Evolutionary conservation across 257 asterid species (phyloP).

Genomic region (Solanum sitiens): DNA sequence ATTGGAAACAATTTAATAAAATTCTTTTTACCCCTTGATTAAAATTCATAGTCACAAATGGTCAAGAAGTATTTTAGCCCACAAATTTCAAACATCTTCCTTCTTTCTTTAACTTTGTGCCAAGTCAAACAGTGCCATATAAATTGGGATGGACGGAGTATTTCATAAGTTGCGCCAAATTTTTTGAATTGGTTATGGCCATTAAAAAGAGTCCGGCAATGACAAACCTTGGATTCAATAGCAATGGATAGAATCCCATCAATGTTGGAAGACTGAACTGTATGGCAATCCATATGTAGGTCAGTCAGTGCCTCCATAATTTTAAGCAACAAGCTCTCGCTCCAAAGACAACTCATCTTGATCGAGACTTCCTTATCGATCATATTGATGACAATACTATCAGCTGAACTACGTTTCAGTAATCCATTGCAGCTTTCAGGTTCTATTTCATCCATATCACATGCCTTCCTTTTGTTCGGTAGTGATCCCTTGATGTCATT

Average conservation of each 20-base stretch:
- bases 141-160: neutral
- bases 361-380: conserved; percentile 42
- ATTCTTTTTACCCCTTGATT: neutral
- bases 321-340: conserved; percentile 37
- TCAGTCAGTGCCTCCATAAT: conserved; percentile 44
- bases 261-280: conserved; percentile 52
- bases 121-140: neutral
- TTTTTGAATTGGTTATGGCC: neutral
- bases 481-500: conserved; percentile 22
- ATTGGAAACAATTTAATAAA: neutral
- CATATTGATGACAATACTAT: conserved; percentile 34
- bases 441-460: conserved; percentile 27
- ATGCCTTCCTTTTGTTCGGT: conserved; percentile 53
- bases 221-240: conserved; percentile 66
- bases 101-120: neutral
- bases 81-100: neutral
- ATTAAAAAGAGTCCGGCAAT: neutral
- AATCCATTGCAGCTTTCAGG: conserved; percentile 15
- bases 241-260: conserved; percentile 51
- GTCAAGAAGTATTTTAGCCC: neutral
- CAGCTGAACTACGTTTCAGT: conserved; percentile 21
- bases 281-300: conserved; percentile 43
- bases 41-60: neutral
- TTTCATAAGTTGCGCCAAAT: neutral
- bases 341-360: conserved; percentile 55